Conservation (phyloP, 1,284 basidiomycete species). For the Rhodotorula sp. region DNA sequence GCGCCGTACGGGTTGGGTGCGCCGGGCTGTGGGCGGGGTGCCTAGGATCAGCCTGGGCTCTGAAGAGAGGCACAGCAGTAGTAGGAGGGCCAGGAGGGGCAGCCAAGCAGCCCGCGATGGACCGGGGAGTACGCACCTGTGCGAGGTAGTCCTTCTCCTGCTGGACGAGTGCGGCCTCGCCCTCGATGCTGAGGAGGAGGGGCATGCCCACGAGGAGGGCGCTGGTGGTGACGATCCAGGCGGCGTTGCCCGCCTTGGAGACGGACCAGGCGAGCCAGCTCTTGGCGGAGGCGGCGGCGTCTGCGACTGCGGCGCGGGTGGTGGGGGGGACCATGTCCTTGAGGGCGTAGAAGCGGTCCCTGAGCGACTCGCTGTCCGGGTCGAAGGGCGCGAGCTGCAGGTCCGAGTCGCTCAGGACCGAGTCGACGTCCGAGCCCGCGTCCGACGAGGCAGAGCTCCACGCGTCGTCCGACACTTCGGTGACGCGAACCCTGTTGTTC, state of each 20-base stretch:
- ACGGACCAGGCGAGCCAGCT: slow-evolving; percentile 60
- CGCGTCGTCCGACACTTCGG: slow-evolving; percentile 11
- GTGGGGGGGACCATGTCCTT: slow-evolving; percentile 92
- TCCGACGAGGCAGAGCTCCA: slow-evolving; percentile 35
- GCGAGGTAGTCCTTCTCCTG: slow-evolving; percentile 93
- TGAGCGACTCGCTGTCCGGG: slow-evolving; percentile 66
- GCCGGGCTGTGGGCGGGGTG: slow-evolving; percentile 12
- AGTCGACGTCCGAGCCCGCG: slow-evolving; percentile 66
- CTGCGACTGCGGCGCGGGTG: slow-evolving; percentile 73
- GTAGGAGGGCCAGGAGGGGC: too few species aligned
- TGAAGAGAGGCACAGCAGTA: background rate
- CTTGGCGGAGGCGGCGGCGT: slow-evolving; percentile 64
- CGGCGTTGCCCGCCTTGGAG: slow-evolving; percentile 74
- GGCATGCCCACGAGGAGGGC: slow-evolving; percentile 91
- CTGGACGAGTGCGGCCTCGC: slow-evolving; percentile 88
- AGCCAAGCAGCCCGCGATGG: too few species aligned
- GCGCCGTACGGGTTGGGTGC: slow-evolving; percentile 32
- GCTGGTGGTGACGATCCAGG: slow-evolving; percentile 93
- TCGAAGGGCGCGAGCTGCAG: slow-evolving; percentile 43
- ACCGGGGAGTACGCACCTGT: slow-evolving; percentile 64
- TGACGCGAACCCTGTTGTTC: slow-evolving; percentile 8
- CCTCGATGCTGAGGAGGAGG: slow-evolving; percentile 87
- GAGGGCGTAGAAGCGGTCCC: slow-evolving; percentile 85
- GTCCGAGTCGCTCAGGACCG: slow-evolving; percentile 63
- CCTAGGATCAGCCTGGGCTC: background rate